A percentile compares a stretch with the other conserved stretches of the same genome.
phyloP scores from a whole-genome alignment of 2,329 filamentous ascomycete species.

The Hymenoscyphus scutula region DNA sequence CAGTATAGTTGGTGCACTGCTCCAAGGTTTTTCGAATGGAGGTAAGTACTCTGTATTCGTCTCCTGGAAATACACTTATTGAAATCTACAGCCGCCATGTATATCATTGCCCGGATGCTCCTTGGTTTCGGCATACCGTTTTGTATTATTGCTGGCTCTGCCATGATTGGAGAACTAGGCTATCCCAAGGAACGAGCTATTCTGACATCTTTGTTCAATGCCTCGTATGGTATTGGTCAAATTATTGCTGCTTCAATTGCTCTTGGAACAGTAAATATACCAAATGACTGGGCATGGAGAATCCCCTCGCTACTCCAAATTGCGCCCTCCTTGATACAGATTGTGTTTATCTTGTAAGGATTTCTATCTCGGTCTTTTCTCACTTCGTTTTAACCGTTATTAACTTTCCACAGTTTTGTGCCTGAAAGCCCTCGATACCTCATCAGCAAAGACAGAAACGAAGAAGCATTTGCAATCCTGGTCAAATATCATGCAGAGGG shows the following conservation, averaged over 20 bases:
- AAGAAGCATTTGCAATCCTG: constrained; percentile 56
- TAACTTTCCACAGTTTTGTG: constrained; percentile 35
- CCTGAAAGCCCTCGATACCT: constrained; percentile 58
- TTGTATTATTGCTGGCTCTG: constrained; percentile 50
- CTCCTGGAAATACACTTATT: background rate
- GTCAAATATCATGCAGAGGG: constrained; percentile 52
- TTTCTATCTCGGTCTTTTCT: background rate
- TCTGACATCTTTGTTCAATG: constrained; percentile 54
- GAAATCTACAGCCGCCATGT: constrained; percentile 44
- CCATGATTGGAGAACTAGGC: constrained; percentile 51
- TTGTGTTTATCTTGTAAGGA: constrained; percentile 17
- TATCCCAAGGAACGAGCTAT: constrained; percentile 53
- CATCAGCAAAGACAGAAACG: constrained; percentile 54
- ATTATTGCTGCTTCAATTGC: constrained; percentile 45
- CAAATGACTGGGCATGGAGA: constrained; percentile 41
- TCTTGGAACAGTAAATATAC: constrained; percentile 44
- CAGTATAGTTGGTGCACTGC: constrained; percentile 53
- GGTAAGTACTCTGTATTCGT: constrained; percentile 15
- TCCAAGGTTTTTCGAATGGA: constrained; percentile 46
- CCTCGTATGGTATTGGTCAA: constrained; percentile 49
- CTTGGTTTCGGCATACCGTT: constrained; percentile 52
- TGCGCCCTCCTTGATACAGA: constrained; percentile 27
- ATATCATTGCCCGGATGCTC: constrained; percentile 49
- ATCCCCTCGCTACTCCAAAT: constrained; percentile 43
- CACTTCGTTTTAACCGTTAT: background rate